Evolutionary conservation across 2,329 filamentous ascomycete species (phyloP).

Genomic region (Penicillium sp.): DNA sequence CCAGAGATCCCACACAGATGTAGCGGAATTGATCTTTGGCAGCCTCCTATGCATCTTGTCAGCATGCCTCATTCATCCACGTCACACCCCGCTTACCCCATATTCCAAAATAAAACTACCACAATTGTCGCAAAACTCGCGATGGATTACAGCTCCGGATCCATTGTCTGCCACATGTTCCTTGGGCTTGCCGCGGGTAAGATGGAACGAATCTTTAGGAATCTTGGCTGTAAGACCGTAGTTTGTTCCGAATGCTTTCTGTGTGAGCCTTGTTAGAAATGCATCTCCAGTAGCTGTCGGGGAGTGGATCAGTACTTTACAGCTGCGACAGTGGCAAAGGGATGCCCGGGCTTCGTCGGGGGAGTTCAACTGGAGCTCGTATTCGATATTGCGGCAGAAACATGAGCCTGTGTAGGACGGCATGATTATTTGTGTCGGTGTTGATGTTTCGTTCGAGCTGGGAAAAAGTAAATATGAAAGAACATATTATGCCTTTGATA

Average conservation of each 20-base stretch:
- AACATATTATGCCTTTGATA: no score
- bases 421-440: slow-evolving; percentile 15
- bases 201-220: slow-evolving; percentile 41
- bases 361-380: slow-evolving; percentile 44
- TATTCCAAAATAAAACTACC: slow-evolving; percentile 52
- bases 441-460: no score
- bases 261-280: background rate
- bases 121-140: slow-evolving; percentile 52
- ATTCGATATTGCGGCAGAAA: slow-evolving; percentile 48
- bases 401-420: slow-evolving; percentile 41
- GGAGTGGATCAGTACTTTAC: slow-evolving; percentile 38
- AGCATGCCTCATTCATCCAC: background rate
- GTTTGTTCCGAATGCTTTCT: slow-evolving; percentile 51
- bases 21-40: slow-evolving; percentile 38
- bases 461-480: no score
- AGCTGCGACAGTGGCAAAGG: slow-evolving; percentile 52
- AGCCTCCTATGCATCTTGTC: slow-evolving; percentile 20
- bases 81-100: slow-evolving; percentile 36
- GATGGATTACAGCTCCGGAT: slow-evolving; percentile 44
- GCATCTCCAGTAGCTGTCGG: background rate
- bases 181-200: slow-evolving; percentile 40
- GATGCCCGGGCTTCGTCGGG: slow-evolving; percentile 49
- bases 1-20: slow-evolving; percentile 49
- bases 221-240: slow-evolving; percentile 53
- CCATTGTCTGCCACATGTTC: slow-evolving; percentile 51